These are phyloP conservation scores for Fusarium devonianum DNA, from an alignment of 2,329 filamentous ascomycete species.

Conservation along the genomic window DNA sequence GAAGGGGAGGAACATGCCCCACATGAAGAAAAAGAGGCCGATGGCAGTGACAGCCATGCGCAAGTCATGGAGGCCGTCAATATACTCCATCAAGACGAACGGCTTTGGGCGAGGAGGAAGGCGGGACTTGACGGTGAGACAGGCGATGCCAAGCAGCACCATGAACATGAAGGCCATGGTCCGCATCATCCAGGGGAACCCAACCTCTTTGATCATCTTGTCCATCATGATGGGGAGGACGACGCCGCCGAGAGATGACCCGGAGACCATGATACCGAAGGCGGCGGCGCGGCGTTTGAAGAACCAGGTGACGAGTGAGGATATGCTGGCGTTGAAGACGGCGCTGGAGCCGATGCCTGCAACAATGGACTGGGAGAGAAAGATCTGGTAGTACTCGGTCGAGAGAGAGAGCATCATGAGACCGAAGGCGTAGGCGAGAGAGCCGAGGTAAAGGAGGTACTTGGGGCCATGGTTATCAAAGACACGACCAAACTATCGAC, in stretches of 20 bases:
- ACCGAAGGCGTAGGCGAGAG: conserved; percentile 65
- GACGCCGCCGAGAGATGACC: conserved; percentile 62
- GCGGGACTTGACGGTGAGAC: conserved; percentile 46
- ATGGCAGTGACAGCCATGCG: conserved; percentile 52
- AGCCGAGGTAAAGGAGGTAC: conserved; percentile 61
- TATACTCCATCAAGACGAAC: conserved; percentile 56
- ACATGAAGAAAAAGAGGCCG: conserved; percentile 63
- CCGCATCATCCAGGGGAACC: conserved; percentile 59
- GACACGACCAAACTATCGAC: conserved; percentile 59
- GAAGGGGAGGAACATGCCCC: conserved; percentile 62
- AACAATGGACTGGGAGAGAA: conserved; percentile 53
- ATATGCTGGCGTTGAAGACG: conserved; percentile 54
- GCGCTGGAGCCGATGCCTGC: conserved; percentile 52
- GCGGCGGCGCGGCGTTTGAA: conserved; percentile 58
- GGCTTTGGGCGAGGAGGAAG: conserved; percentile 55
- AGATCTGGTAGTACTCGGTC: conserved; percentile 53
- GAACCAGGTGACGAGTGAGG: conserved; percentile 60
- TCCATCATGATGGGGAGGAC: conserved; percentile 68
- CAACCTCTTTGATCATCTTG: conserved; percentile 57
- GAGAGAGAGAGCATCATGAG: conserved; percentile 70
- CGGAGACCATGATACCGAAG: conserved; percentile 61
- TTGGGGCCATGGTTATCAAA: conserved; percentile 72
- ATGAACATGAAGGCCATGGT: conserved; percentile 57
- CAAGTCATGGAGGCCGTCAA: conserved; percentile 55
- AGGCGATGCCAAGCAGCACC: conserved; percentile 44